Evolutionary conservation across 805 yeast species (phyloP).

Genomic region (Sugiyamaella marilandica): DNA sequence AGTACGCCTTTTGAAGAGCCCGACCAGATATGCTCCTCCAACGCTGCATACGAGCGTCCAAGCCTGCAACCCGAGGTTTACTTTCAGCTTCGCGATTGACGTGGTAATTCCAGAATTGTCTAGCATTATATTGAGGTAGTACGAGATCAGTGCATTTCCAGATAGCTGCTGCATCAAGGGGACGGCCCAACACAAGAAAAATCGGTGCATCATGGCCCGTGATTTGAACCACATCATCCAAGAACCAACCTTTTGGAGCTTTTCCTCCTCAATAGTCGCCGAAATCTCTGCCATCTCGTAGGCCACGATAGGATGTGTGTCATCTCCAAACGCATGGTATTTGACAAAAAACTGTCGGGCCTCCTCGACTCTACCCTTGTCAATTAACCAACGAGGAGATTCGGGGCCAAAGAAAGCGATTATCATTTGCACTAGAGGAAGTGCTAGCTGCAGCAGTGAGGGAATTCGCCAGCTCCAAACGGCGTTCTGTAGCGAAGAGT

Average conservation of each 20-base stretch:
- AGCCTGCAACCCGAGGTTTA: slow-evolving; percentile 15
- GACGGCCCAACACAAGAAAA: slow-evolving; percentile 8
- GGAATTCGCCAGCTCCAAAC: slow-evolving; percentile 68
- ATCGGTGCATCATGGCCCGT: slow-evolving; percentile 13
- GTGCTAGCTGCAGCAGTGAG: slow-evolving; percentile 60
- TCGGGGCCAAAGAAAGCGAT: slow-evolving; percentile 67
- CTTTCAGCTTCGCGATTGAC: slow-evolving; percentile 6
- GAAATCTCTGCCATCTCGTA: slow-evolving; percentile 14
- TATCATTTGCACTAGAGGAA: slow-evolving; percentile 52
- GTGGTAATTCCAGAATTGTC: slow-evolving; percentile 47
- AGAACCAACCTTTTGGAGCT: slow-evolving; percentile 12
- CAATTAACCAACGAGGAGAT: slow-evolving; percentile 70
- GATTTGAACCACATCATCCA: slow-evolving; percentile 15
- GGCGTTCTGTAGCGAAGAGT: slow-evolving; percentile 38
- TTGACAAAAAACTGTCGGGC: slow-evolving; percentile 33
- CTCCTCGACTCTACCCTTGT: slow-evolving; percentile 49
- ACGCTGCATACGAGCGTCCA: slow-evolving; percentile 9
- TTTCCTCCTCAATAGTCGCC: slow-evolving; percentile 19
- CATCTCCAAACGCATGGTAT: slow-evolving; percentile 16
- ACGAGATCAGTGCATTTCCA: slow-evolving; percentile 22
- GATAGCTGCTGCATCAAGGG: slow-evolving; percentile 11
- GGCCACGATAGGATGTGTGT: slow-evolving; percentile 8
- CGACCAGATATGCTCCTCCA: slow-evolving; percentile 13
- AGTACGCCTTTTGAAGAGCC: slow-evolving; percentile 10
- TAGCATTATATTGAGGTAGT: slow-evolving; percentile 47